These are phyloP conservation scores for Alternaria gaisen DNA, from an alignment of 2,329 filamentous ascomycete genomes.

Conservation along the genomic window DNA sequence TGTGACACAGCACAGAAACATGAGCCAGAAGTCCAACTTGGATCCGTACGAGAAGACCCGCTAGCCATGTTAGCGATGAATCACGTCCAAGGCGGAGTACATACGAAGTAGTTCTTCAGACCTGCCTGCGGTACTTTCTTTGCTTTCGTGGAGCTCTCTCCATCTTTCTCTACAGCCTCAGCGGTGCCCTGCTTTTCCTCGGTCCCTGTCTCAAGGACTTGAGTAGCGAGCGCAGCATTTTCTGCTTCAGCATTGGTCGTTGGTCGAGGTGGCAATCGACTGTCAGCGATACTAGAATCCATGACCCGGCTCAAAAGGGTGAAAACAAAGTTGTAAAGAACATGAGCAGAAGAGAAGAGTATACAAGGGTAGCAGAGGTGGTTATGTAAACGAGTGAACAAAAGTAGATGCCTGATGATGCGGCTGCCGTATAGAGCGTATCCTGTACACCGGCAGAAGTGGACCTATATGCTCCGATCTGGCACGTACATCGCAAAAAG, in stretches of 20 bases:
- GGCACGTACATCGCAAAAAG: neutral
- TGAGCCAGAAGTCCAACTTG: conserved; percentile 40
- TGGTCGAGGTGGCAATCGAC: conserved; percentile 11
- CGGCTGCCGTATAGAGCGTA: neutral
- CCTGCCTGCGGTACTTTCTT: conserved; percentile 34
- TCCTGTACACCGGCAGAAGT: neutral
- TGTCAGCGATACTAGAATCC: neutral
- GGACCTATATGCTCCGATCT: neutral
- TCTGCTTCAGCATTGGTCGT: conserved; percentile 9
- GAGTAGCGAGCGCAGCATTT: conserved; percentile 5
- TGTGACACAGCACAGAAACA: conserved; percentile 37
- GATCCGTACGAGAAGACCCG: conserved; percentile 49
- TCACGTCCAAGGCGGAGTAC: conserved; percentile 4
- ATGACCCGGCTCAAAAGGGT: conserved; percentile 2
- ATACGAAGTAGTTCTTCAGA: conserved; percentile 47
- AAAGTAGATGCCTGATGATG: conserved; percentile 20
- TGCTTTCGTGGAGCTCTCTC: neutral
- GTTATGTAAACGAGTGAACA: neutral
- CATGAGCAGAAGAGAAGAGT: neutral
- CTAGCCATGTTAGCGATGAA: conserved; percentile 26
- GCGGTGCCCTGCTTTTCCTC: neutral
- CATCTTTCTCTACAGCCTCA: conserved; percentile 15
- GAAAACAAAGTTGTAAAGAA: neutral
- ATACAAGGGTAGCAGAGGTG: neutral
- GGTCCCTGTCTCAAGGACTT: conserved; percentile 6